Evolutionary conservation across 805 yeast species (phyloP).

Genomic region (Pichia cabralensis): DNA sequence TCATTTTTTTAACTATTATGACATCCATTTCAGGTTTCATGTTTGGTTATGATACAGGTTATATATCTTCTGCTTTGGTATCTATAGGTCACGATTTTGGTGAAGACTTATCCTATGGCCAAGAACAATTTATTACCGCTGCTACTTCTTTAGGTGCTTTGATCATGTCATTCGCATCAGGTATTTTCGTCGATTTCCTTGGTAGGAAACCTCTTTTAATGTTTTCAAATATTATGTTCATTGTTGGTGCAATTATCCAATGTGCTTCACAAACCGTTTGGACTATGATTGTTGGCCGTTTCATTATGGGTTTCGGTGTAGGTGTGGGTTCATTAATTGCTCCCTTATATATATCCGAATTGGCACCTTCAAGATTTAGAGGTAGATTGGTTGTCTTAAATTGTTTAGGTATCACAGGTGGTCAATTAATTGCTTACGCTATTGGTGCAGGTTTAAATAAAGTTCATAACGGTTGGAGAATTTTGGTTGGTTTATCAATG

Average conservation of each 20-base stretch:
- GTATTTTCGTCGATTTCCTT: constrained; percentile 66
- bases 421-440: constrained; percentile 90
- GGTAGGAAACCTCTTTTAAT: constrained; percentile 83
- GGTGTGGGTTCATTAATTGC: constrained; percentile 91
- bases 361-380: constrained; percentile 86
- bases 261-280: constrained; percentile 72
- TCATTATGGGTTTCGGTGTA: constrained; percentile 92
- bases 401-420: constrained; percentile 86
- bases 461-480: constrained; percentile 84
- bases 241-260: constrained; percentile 80
- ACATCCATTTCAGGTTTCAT: constrained; percentile 91
- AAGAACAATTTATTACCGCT: constrained; percentile 84
- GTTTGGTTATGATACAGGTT: constrained; percentile 98
- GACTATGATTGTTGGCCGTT: constrained; percentile 88
- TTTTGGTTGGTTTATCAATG: constrained; percentile 81
- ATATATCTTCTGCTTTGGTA: constrained; percentile 87
- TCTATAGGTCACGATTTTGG: constrained; percentile 72
- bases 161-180: constrained; percentile 69
- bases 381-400: constrained; percentile 86
- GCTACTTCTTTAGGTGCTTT: constrained; percentile 94
- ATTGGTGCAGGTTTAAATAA: constrained; percentile 78
- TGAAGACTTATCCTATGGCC: constrained; percentile 54
- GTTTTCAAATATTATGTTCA: constrained; percentile 71
- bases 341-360: constrained; percentile 86
- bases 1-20: constrained; percentile 57